phyloP scores from a whole-genome alignment of 345 rosid species.

The Combretum micranthum region DNA sequence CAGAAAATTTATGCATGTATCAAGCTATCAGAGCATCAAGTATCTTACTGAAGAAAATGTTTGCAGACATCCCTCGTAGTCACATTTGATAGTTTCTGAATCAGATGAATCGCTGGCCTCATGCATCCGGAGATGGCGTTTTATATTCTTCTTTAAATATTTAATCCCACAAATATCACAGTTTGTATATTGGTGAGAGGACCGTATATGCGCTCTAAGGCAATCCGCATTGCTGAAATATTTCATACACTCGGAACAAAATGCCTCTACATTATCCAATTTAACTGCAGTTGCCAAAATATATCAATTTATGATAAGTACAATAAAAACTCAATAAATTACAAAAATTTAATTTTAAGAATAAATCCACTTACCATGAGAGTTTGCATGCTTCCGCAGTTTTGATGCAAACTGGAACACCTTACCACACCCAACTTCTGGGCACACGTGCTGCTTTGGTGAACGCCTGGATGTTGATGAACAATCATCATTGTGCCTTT shows the following conservation, averaged over 20 bases:
- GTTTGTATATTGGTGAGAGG: slow-evolving; percentile 48
- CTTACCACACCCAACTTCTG: slow-evolving; percentile 76
- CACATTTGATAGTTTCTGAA: slow-evolving; percentile 42
- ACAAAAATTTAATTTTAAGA: neutral
- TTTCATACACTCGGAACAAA: slow-evolving; percentile 83
- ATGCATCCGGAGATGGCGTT: slow-evolving; percentile 64
- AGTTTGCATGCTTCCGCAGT: slow-evolving; percentile 58
- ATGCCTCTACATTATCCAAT: slow-evolving; percentile 57
- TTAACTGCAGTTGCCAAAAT: slow-evolving; percentile 41
- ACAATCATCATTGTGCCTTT: slow-evolving; percentile 29
- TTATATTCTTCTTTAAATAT: slow-evolving; percentile 67
- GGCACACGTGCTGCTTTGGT: slow-evolving; percentile 43
- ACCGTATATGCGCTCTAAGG: slow-evolving; percentile 53
- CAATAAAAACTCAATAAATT: no score
- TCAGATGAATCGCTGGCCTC: slow-evolving; percentile 26
- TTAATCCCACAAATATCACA: slow-evolving; percentile 64
- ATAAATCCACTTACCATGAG: slow-evolving; percentile 50
- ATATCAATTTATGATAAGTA: neutral
- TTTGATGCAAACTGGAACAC: slow-evolving; percentile 54
- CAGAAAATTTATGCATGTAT: neutral
- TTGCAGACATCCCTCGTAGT: slow-evolving; percentile 46
- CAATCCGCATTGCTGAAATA: slow-evolving; percentile 62
- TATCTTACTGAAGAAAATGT: slow-evolving; percentile 60
- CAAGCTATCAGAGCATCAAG: neutral
- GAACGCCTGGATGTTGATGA: slow-evolving; percentile 12